phyloP scores from a whole-genome alignment of 306 rosid genomes.

The Casuarina cunninghamiana region DNA sequence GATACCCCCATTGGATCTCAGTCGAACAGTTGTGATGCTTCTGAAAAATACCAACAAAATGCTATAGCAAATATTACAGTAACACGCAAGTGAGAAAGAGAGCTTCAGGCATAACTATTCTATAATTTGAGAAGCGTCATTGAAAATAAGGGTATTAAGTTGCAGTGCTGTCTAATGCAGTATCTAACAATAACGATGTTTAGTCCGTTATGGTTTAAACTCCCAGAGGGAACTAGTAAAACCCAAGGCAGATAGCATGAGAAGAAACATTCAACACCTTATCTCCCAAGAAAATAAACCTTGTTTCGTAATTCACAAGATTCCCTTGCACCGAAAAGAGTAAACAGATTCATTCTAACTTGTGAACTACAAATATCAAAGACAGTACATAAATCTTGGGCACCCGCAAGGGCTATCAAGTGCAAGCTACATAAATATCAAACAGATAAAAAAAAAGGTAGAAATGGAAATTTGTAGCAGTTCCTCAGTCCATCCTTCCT shows the following conservation, averaged over 20 bases:
- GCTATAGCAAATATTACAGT: no score
- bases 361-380: neutral
- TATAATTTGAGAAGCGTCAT: no score
- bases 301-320: neutral
- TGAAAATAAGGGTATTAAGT: no score
- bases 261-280: conserved; percentile 3
- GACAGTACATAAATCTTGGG: conserved; percentile 1
- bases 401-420: neutral
- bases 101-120: no score
- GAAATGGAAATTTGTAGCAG: neutral
- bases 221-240: no score
- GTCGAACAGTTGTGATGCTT: neutral
- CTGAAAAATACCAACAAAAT: neutral
- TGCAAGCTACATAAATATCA: conserved; percentile 8
- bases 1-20: neutral
- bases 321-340: neutral
- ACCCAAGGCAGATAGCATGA: no score
- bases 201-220: no score
- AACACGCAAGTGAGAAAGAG: no score
- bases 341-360: neutral
- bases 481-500: conserved; percentile 87
- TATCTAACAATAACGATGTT: no score
- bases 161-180: no score
- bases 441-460: neutral
- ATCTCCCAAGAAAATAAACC: no score